These are phyloP conservation scores for Pochonia chlamydosporia DNA, from an alignment of 2,329 filamentous ascomycete genomes.

Conservation along the genomic window DNA sequence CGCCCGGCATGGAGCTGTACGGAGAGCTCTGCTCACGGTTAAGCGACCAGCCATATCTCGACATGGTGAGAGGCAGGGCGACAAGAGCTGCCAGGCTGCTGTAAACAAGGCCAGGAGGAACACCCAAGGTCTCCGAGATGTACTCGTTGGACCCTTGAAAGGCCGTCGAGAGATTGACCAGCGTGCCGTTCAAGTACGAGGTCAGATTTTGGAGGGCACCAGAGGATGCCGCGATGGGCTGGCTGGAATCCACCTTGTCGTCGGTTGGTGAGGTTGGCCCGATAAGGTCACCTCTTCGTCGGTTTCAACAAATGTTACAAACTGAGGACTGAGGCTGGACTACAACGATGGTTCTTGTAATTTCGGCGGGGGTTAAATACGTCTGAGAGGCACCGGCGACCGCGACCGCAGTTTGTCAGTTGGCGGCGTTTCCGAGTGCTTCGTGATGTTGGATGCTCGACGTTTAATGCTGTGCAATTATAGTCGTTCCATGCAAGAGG, in stretches of 20 bases:
- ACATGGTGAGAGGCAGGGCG: slow-evolving; percentile 47
- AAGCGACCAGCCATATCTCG: slow-evolving; percentile 46
- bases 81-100: slow-evolving; percentile 44
- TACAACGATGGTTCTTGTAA: not conserved
- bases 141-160: slow-evolving; percentile 46
- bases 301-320: not conserved
- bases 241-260: slow-evolving; percentile 59
- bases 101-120: slow-evolving; percentile 44
- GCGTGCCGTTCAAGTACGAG: slow-evolving; percentile 50
- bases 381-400: slow-evolving; percentile 1
- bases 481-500: no score
- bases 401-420: not conserved
- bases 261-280: slow-evolving; percentile 29
- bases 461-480: no score
- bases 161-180: slow-evolving; percentile 41
- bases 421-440: not conserved
- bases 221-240: slow-evolving; percentile 52
- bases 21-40: slow-evolving; percentile 43
- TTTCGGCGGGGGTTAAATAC: not conserved
- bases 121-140: slow-evolving; percentile 43
- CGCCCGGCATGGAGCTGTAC: slow-evolving; percentile 41
- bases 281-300: slow-evolving; percentile 25
- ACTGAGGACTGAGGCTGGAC: not conserved
- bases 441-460: no score
- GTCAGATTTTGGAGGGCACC: slow-evolving; percentile 58